Conservation (phyloP, 2,329 filamentous ascomycete genomes). For the Fusarium robinianum region DNA sequence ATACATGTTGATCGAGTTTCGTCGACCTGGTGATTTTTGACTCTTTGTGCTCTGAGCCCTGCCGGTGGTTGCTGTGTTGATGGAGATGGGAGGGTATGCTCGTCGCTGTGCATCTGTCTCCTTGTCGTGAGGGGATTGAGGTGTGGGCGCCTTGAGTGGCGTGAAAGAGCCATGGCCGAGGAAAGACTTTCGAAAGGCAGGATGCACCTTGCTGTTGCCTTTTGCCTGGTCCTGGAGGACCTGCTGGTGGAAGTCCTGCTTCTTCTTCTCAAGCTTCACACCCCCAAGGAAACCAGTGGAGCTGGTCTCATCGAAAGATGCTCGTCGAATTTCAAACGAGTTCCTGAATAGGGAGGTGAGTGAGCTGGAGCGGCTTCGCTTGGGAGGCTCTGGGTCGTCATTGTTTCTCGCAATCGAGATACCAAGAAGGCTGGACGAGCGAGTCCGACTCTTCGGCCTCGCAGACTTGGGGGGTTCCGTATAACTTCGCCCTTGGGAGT, state of each 20-base stretch:
- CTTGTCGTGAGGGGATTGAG: conserved; percentile 23
- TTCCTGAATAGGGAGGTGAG: conserved; percentile 43
- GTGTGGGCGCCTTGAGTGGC: conserved; percentile 35
- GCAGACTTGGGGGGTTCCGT: conserved; percentile 21
- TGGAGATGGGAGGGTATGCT: conserved; percentile 46
- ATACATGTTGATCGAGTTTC: conserved; percentile 41
- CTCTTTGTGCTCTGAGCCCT: conserved; percentile 37
- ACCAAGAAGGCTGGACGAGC: conserved; percentile 37
- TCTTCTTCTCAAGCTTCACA: conserved; percentile 47
- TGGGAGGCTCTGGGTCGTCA: conserved; percentile 29
- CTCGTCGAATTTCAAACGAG: conserved; percentile 43
- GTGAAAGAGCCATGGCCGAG: conserved; percentile 35
- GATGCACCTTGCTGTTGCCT: conserved; percentile 39
- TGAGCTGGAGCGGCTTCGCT: conserved; percentile 43
- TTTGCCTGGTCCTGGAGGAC: conserved; percentile 35
- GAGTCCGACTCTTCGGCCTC: conserved; percentile 31
- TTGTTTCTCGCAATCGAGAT: conserved; percentile 29
- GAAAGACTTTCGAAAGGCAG: conserved; percentile 41
- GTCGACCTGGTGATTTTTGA: conserved; percentile 35
- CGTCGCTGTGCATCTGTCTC: conserved; percentile 35
- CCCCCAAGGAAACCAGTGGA: conserved; percentile 48
- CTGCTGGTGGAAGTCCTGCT: conserved; percentile 41
- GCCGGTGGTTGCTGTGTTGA: conserved; percentile 35
- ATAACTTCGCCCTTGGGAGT: conserved; percentile 23
- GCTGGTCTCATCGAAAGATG: conserved; percentile 40